Evolutionary conservation across 2,329 filamentous ascomycete genomes (phyloP), one percentile per base, ranked within the genome.

Genomic region (Aspergillus flavus): DNA sequence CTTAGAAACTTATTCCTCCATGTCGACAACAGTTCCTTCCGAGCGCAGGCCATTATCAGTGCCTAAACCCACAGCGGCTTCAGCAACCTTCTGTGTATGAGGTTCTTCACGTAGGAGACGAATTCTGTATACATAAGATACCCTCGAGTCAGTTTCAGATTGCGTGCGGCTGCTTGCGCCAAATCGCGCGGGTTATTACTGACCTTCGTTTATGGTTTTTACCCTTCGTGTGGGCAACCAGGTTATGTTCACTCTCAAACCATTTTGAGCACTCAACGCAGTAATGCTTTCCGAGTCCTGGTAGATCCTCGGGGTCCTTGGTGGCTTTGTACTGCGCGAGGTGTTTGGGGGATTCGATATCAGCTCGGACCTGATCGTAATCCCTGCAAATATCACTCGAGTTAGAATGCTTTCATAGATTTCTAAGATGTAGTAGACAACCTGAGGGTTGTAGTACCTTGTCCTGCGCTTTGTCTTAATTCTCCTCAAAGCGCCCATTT

Each of bases 231-330:
- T 99, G 95, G 32, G 87, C 84, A 41, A 85, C 83, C 62, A 96
- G 82, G 71, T 92, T 96, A 71, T 86, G 79, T 69, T 95, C 91
- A 57, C 89, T 91, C 78, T 98, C 94, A 77, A 96, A 98, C 90
- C 92, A 98, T 82, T 96, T 98, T 66, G 95, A 91, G 78, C 95
- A 99, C 79, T 97, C 91, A 19, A 91, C 84, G 78, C 95, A 99
- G 79, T 97, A 98, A 76, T 89, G 89, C 71, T 88, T 85, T 30
- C 95, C 95, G 56, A 97, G 84, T 0, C 89, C 94, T 3, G 95
- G 95, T 41, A 97, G 85, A 73, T 98, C 95, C 75, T 98, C 94
- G 26, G 86, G 81, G 6, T 90, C 87, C 75, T 97, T 96, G 50
- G 89, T 87, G 57, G 88, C 86, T 75, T 93, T 91, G 83, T 90